phyloP scores from a whole-genome alignment of 2,329 filamentous ascomycete genomes.

The Diaporthe nobilis region DNA sequence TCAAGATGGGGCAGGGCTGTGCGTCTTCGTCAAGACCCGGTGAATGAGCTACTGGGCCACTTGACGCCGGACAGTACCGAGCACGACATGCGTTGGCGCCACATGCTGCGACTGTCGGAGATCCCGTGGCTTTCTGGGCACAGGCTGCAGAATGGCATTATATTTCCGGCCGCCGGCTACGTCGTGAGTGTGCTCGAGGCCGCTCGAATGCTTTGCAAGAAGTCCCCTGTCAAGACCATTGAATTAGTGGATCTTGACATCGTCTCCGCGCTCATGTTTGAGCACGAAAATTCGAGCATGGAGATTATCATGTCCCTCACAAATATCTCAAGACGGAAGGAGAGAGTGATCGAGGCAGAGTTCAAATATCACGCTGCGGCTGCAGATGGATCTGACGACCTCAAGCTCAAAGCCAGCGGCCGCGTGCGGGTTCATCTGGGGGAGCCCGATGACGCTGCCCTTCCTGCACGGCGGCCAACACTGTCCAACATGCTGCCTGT shows the following conservation, averaged over 20 bases:
- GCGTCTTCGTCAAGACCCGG: slow-evolving; percentile 48
- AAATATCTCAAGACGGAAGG: slow-evolving; percentile 50
- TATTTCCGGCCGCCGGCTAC: slow-evolving; percentile 54
- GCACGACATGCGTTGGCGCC: slow-evolving; percentile 45
- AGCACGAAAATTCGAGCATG: slow-evolving; percentile 47
- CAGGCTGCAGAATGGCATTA: slow-evolving; percentile 48
- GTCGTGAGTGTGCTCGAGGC: slow-evolving; percentile 22
- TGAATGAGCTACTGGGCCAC: slow-evolving; percentile 38
- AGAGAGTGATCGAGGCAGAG: slow-evolving; percentile 45
- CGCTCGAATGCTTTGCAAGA: not conserved
- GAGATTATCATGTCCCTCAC: slow-evolving; percentile 45
- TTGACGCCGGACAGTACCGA: not conserved
- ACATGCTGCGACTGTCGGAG: slow-evolving; percentile 46
- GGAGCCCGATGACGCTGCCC: slow-evolving; percentile 42
- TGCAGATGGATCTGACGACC: not conserved
- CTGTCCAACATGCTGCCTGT: slow-evolving; percentile 42
- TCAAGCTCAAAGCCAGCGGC: not conserved
- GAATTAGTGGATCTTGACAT: slow-evolving; percentile 45
- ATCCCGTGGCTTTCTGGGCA: slow-evolving; percentile 58
- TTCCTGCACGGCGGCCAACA: slow-evolving; percentile 46
- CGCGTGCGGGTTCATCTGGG: slow-evolving; percentile 44
- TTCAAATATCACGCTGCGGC: not conserved
- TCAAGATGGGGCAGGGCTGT: slow-evolving; percentile 53
- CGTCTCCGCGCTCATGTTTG: slow-evolving; percentile 41
- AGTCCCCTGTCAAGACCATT: not conserved